These are phyloP conservation scores for Adansonia rubrostipa DNA, from an alignment of 441 rosid species.

Conservation along the genomic window DNA sequence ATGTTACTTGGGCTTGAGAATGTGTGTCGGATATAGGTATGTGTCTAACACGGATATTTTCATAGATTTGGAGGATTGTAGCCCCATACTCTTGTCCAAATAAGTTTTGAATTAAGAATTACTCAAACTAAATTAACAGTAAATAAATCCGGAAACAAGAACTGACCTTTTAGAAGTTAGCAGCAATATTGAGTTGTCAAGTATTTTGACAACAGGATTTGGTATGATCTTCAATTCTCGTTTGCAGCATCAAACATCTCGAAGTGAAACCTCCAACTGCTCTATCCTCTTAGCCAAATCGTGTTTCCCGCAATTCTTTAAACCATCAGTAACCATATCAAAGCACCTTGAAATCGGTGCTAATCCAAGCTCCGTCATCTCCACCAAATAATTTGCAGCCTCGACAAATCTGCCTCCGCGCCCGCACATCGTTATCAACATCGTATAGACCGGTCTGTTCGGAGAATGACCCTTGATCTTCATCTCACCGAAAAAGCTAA, in stretches of 20 bases:
- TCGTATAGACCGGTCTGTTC: conserved; percentile 83
- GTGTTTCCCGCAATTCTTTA: conserved; percentile 86
- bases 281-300: conserved; percentile 81
- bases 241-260: conserved; percentile 37
- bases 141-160: background rate
- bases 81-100: too few relatives aligned
- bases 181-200: background rate
- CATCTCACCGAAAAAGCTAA: conserved; percentile 87
- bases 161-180: conserved; percentile 5
- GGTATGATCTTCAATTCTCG: background rate
- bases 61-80: too few relatives aligned
- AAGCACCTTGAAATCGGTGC: conserved; percentile 81
- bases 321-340: conserved; percentile 87
- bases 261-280: conserved; percentile 72
- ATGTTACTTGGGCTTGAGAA: too few relatives aligned
- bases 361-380: conserved; percentile 90
- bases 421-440: conserved; percentile 89
- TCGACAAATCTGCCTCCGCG: conserved; percentile 83
- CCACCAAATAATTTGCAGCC: conserved; percentile 80
- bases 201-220: background rate
- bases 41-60: too few relatives aligned
- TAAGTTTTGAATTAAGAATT: background rate
- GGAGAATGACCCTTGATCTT: conserved; percentile 85
- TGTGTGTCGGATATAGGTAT: too few relatives aligned
- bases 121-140: background rate